Evolutionary conservation across 441 rosid species (phyloP), one percentile per base, ranked within the genome.

Genomic region (Raphanus hybrid): DNA sequence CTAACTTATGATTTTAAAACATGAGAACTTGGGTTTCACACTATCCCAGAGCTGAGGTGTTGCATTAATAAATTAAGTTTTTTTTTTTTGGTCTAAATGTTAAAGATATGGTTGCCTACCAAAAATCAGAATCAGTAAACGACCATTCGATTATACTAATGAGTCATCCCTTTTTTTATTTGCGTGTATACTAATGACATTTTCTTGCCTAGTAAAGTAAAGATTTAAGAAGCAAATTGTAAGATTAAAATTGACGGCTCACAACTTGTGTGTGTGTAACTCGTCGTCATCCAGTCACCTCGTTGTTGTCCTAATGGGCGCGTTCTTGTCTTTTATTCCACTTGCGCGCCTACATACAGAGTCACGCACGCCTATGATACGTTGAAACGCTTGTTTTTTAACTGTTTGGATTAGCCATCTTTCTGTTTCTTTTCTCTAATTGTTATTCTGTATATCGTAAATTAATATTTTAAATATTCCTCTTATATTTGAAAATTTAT

Each of bases 211-310:
- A 20, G 23, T 20, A n/a, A 12, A 48, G 55, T n/a, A n/a, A 48
- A 48, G 16, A 48, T n/a, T 12, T 12, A 48, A n/a, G 55, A 48
- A 48, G 55, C 55, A 48, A 48, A 48, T n/a, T 5, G 55, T 48
- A 48, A 48, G 55, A 48, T 48, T 48, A 14, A 50, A 50, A 50
- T n/a, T 29, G 41, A 52, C 45, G 48, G 58, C 15, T 26, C 27
- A 64, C 62, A n/a, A 77, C 62, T 71, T 64, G 76, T 41, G 60
- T 64, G 76, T 41, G 60, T 59, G 52, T 43, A 64, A 64, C 62
- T 71, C 72, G 43, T 77, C 50, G 52, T 70, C 67, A 71, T 71
- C 80, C 32, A 65, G 72, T 65, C 80, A 77, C 8, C 3, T 34
- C 68, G 55, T 43, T 45, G 63, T 71, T 71, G 80, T 77, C 63